phyloP scores from a whole-genome alignment of 805 yeast species.

The Yarrowia sp. region DNA sequence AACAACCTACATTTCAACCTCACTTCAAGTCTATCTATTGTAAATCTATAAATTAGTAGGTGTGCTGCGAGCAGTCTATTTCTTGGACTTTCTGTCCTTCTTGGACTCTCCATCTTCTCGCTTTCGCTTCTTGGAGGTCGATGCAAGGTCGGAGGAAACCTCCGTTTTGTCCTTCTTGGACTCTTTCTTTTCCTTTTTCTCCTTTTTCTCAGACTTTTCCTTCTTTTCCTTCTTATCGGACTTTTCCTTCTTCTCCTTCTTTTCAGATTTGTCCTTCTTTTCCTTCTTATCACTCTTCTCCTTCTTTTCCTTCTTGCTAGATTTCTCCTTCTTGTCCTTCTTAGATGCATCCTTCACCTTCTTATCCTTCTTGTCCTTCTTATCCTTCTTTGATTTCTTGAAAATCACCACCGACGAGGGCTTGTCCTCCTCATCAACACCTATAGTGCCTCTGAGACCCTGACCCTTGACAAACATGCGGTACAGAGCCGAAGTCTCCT shows the following conservation, averaged over 20 bases:
- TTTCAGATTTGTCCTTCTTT: conserved; percentile 32
- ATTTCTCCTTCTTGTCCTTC: conserved; percentile 34
- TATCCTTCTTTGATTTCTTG: conserved; percentile 32
- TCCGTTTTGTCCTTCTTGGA: not conserved
- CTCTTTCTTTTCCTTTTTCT: conserved; percentile 5
- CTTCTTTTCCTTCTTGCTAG: conserved; percentile 35
- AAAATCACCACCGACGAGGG: conserved; percentile 15
- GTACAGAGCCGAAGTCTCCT: conserved; percentile 67
- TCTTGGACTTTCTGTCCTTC: conserved; percentile 4
- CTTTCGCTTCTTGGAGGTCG: conserved; percentile 18
- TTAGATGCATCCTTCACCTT: conserved; percentile 30
- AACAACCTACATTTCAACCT: no score
- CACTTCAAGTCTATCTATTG: conserved; percentile 5
- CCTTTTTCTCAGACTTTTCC: not conserved
- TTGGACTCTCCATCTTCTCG: conserved; percentile 21
- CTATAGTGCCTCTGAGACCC: conserved; percentile 69
- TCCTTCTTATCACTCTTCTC: conserved; percentile 30
- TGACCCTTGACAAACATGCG: conserved; percentile 86
- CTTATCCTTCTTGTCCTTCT: conserved; percentile 35
- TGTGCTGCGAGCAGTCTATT: not conserved
- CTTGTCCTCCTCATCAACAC: conserved; percentile 12
- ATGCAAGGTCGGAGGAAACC: not conserved
- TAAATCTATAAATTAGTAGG: conserved; percentile 11
- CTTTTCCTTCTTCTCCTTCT: conserved; percentile 32
- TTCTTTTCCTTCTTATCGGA: conserved; percentile 31